phyloP scores from a whole-genome alignment of 192 early-diverging fungal genomes.

The Backusella liffmaniae region DNA sequence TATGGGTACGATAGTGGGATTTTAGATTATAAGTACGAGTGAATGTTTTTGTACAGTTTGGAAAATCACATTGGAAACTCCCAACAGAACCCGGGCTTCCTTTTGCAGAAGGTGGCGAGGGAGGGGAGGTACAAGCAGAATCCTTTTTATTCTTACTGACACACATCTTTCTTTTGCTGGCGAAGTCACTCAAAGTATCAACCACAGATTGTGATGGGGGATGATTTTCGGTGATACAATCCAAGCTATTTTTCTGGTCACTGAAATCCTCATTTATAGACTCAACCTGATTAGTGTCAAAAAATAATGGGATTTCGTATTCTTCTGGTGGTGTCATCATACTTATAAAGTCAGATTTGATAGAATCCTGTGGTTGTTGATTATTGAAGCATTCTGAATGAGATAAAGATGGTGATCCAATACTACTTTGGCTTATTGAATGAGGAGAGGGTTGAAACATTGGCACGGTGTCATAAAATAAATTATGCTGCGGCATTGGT shows the following conservation, averaged over 20 bases:
- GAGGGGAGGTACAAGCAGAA: not conserved
- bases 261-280: not conserved
- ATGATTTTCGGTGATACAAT: not conserved
- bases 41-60: slow-evolving; percentile 51
- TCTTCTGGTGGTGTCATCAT: slow-evolving; percentile 8
- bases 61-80: slow-evolving; percentile 20
- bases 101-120: not conserved
- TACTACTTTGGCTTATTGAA: not conserved
- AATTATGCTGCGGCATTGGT: not conserved
- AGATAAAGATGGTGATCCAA: not conserved
- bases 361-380: not conserved
- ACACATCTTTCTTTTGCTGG: not conserved
- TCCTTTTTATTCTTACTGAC: not conserved
- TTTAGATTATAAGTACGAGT: slow-evolving; percentile 72
- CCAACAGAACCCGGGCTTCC: not conserved
- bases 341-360: not conserved
- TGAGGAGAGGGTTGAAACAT: not conserved
- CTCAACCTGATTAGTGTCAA: not conserved
- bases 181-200: not conserved
- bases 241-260: not conserved
- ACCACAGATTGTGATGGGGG: not conserved
- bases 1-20: slow-evolving; percentile 65
- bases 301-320: slow-evolving; percentile 8
- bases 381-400: slow-evolving; percentile 2
- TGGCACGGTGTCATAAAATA: not conserved